phyloP scores from a whole-genome alignment of 352 stramenopile genomes.

The Detonula confervacea region DNA sequence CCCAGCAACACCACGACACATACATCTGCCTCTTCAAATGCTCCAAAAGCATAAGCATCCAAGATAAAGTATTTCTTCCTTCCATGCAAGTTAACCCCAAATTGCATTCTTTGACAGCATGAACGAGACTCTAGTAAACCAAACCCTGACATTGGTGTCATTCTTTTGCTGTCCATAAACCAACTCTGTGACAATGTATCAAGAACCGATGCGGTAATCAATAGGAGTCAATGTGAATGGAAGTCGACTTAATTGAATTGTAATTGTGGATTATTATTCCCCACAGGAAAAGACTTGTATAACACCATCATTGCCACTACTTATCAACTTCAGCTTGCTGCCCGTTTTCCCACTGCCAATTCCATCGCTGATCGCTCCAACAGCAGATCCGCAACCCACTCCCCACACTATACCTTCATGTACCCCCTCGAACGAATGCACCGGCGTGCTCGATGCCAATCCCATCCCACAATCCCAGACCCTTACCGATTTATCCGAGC shows the following conservation, averaged over 20 bases:
- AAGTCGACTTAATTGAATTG: too few relatives aligned
- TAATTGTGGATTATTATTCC: too few relatives aligned
- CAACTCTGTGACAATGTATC: too few relatives aligned
- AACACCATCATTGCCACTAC: constrained; percentile 54
- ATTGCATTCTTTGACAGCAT: constrained; percentile 11
- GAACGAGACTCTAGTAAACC: too few relatives aligned
- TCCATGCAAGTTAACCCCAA: not conserved
- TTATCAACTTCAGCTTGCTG: constrained; percentile 32
- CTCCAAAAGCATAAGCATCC: constrained; percentile 1
- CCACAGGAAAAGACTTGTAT: constrained; percentile 58
- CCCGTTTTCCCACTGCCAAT: not conserved
- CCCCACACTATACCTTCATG: constrained; percentile 50
- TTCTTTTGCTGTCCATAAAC: too few relatives aligned
- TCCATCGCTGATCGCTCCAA: constrained; percentile 6
- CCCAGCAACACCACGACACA: not conserved
- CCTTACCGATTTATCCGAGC: constrained; percentile 64
- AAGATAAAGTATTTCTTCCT: not conserved
- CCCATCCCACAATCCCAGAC: constrained; percentile 71
- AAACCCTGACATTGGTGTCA: too few relatives aligned
- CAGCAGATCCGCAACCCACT: constrained; percentile 34
- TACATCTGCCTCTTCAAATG: not conserved
- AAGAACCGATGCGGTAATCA: too few relatives aligned
- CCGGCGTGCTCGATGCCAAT: constrained; percentile 46
- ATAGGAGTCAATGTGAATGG: too few relatives aligned
- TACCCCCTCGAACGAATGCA: constrained; percentile 74